Percentiles rank a stretch among this genome's conserved stretches.
These are phyloP conservation scores for Camelina hispida DNA, from an alignment of 345 rosid genomes.

Conservation along the genomic window DNA sequence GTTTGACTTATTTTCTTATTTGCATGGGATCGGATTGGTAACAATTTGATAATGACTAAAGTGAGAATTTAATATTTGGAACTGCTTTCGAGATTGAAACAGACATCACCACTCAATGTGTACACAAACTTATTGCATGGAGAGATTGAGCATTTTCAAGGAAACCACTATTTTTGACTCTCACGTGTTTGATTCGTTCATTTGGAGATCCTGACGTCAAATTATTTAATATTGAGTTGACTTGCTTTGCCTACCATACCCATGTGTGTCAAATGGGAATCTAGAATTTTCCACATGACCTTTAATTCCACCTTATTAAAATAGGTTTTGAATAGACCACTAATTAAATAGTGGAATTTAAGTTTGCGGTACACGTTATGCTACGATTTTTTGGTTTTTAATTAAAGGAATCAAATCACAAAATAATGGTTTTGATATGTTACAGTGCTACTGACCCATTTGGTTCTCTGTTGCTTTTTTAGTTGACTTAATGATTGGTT, in stretches of 20 bases:
- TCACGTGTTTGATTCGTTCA: constrained; percentile 24
- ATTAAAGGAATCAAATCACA: not conserved
- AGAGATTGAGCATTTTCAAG: constrained; percentile 5
- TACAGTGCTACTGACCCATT: no score
- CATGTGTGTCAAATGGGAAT: constrained; percentile 24
- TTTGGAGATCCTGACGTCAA: not conserved
- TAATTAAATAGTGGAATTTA: constrained; percentile 4
- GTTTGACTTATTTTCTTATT: not conserved
- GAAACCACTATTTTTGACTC: constrained; percentile 7
- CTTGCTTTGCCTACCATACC: constrained; percentile 22
- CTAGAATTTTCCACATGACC: constrained; percentile 10
- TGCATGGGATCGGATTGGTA: constrained; percentile 2
- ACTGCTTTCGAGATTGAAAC: constrained; percentile 4
- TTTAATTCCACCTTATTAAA: not conserved
- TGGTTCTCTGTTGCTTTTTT: no score
- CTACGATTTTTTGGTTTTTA: constrained; percentile 5
- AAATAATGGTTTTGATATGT: no score
- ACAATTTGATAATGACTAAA: no score
- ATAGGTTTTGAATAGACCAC: not conserved
- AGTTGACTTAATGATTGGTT: no score
- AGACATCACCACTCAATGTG: constrained; percentile 16
- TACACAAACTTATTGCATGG: constrained; percentile 3
- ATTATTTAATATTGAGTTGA: constrained; percentile 35
- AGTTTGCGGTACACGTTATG: not conserved
- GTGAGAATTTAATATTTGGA: not conserved